Evolutionary conservation across 2,329 filamentous ascomycete species (phyloP), one percentile per base, ranked within the genome.

Genomic region (Colletotrichum sp.): DNA sequence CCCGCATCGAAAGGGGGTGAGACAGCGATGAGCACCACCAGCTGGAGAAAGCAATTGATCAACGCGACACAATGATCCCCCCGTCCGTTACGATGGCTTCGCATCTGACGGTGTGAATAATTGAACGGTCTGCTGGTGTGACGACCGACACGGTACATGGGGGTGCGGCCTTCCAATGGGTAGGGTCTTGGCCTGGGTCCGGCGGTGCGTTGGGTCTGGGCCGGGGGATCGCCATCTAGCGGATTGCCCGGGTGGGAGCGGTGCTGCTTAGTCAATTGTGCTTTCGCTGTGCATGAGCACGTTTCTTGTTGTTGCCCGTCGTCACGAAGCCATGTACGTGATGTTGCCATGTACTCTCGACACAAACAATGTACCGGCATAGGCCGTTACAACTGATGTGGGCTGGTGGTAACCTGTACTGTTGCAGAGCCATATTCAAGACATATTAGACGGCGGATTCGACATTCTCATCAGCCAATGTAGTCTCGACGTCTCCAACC

Each of bases 221-320:
- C 72, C 28, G 67, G 72, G 71, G 68, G 34, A 67, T 72, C 68
- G 62, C 49, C 72, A 67, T 32, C 62, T 62, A 72, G 69, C 72
- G 72, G 24, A 62, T 55, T 64, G 24, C 4, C 44, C 5, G 15
- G 10, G 26, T 24, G 16, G 28, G 13, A 68, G 49, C 65, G 18
- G n/a, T 34, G 21, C 18, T 39, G 49, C 72, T 62, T 72, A 52
- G 66, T 44, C 67, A 26, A 71, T 10, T 28, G 69, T 12, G 55
- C 44, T 24, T 36, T 36, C n/a, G n/a, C 36, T 39, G 32, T 66
- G 57, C 66, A 73, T 70, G 15, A 69, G 65, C 18, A 49, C 44
- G 57, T 70, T 73, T 64, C 71, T 39, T 21, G 28, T 64, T 16
- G 28, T 64, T 64, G 21, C 62, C 24, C 62, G 30, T 39, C 34